Evolutionary conservation across 2,329 filamentous ascomycete species (phyloP).

Genomic region (Talaromyces piceae): DNA sequence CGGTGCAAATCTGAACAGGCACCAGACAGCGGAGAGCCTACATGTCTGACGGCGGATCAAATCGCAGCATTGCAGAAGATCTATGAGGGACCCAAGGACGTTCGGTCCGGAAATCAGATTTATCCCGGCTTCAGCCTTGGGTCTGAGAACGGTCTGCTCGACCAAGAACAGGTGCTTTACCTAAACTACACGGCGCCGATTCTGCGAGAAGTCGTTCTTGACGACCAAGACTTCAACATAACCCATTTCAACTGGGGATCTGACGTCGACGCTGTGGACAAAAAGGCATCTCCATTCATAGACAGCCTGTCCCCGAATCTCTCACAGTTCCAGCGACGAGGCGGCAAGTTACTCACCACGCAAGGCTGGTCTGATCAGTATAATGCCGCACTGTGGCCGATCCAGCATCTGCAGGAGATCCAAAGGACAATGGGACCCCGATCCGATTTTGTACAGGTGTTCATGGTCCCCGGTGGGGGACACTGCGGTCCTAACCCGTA

Average conservation of each 20-base stretch:
- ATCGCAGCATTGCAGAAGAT: constrained; percentile 4
- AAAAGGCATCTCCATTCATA: constrained; percentile 27
- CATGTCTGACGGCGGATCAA: constrained; percentile 10
- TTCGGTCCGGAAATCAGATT: constrained; percentile 18
- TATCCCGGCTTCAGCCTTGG: constrained; percentile 38
- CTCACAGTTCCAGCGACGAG: constrained; percentile 3
- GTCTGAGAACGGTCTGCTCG: constrained; percentile 32
- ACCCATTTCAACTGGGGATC: constrained; percentile 30
- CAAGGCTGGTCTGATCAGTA: constrained; percentile 35
- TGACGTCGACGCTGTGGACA: constrained; percentile 24
- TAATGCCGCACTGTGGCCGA: constrained; percentile 31
- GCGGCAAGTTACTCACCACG: constrained; percentile 32
- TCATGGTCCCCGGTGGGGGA: constrained; percentile 35
- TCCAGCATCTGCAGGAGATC: constrained; percentile 26
- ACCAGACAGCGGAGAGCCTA: background rate
- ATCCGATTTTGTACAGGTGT: constrained; percentile 28
- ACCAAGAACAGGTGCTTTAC: constrained; percentile 28
- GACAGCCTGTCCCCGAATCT: constrained; percentile 29
- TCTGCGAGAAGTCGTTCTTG: constrained; percentile 37
- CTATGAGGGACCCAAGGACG: constrained; percentile 21
- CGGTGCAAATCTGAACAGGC: background rate
- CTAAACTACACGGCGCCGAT: constrained; percentile 22
- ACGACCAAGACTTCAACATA: constrained; percentile 29
- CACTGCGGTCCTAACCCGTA: constrained; percentile 29
- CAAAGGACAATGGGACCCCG: constrained; percentile 13